Evolutionary conservation across 2,329 filamentous ascomycete genomes (phyloP).

Genomic region (Escovopsis weberi): DNA sequence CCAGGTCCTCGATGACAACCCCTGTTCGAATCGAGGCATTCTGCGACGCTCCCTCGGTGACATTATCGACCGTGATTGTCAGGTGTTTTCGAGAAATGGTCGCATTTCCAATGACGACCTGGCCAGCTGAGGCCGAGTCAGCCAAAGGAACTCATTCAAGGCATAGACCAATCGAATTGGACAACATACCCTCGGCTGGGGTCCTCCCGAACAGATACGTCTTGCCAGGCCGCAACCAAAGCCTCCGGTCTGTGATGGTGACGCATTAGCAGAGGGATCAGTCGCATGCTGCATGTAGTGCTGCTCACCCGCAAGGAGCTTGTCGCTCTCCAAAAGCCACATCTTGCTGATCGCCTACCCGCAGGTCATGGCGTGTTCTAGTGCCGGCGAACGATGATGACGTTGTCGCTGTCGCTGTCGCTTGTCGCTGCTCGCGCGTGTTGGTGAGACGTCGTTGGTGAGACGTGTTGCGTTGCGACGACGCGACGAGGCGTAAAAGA

Average conservation of each 20-base stretch:
- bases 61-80: constrained; percentile 54
- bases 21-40: constrained; percentile 50
- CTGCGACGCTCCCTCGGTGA: constrained; percentile 51
- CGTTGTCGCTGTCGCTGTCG: constrained; percentile 4
- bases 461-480: constrained; percentile 6
- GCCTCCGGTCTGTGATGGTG: constrained; percentile 27
- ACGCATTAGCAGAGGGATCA: no score
- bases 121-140: no score
- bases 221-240: constrained; percentile 79
- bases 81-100: constrained; percentile 84
- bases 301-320: constrained; percentile 31
- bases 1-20: constrained; percentile 61
- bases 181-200: constrained; percentile 44
- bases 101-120: constrained; percentile 59
- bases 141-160: no score
- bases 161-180: no score
- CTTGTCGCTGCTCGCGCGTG: no score
- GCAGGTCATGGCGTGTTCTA: constrained; percentile 1
- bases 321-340: constrained; percentile 51
- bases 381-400: neutral
- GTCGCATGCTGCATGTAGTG: neutral
- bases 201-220: constrained; percentile 77
- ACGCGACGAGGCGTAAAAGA: constrained; percentile 1
- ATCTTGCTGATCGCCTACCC: constrained; percentile 22
- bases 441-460: constrained; percentile 3